Evolutionary conservation across 2,329 filamentous ascomycete genomes (phyloP).

Genomic region (Pseudogymnoascus sp.): DNA sequence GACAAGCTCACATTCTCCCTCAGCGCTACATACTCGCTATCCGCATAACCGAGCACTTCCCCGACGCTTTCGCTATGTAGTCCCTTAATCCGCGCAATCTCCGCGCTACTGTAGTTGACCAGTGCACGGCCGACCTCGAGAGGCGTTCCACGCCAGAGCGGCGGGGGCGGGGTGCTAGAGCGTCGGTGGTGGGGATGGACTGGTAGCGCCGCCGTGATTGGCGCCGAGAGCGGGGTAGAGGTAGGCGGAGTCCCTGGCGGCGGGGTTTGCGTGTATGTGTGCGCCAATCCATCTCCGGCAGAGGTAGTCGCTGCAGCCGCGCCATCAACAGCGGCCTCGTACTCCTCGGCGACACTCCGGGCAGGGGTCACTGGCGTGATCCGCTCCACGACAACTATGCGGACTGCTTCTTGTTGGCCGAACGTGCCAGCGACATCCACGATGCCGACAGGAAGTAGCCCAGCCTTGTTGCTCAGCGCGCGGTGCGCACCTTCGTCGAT

Average conservation of each 20-base stretch:
- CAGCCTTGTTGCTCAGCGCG: constrained; percentile 74
- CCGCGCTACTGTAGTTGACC: constrained; percentile 83
- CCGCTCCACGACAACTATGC: constrained; percentile 69
- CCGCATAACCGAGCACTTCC: constrained; percentile 75
- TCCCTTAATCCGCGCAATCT: constrained; percentile 79
- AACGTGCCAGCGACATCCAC: constrained; percentile 83
- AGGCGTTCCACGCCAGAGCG: constrained; percentile 42
- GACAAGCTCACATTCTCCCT: constrained; percentile 77
- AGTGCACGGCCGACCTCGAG: constrained; percentile 79
- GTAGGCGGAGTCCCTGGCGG: constrained; percentile 6
- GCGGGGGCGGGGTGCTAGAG: constrained; percentile 17
- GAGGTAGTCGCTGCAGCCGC: neutral
- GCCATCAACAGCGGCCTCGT: constrained; percentile 9
- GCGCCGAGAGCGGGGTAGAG: constrained; percentile 14
- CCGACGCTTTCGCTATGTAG: constrained; percentile 74
- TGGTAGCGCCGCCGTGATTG: constrained; percentile 3
- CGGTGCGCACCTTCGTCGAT: constrained; percentile 84
- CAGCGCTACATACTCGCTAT: constrained; percentile 88
- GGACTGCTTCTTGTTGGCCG: constrained; percentile 84
- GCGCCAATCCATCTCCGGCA: neutral
- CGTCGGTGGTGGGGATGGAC: neutral
- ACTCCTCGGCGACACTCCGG: constrained; percentile 22
- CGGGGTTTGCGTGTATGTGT: constrained; percentile 1
- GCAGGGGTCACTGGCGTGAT: neutral
- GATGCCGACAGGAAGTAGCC: constrained; percentile 83